These are phyloP conservation scores for Suillus lakei DNA, from an alignment of 768 basidiomycete genomes.

Conservation along the genomic window DNA sequence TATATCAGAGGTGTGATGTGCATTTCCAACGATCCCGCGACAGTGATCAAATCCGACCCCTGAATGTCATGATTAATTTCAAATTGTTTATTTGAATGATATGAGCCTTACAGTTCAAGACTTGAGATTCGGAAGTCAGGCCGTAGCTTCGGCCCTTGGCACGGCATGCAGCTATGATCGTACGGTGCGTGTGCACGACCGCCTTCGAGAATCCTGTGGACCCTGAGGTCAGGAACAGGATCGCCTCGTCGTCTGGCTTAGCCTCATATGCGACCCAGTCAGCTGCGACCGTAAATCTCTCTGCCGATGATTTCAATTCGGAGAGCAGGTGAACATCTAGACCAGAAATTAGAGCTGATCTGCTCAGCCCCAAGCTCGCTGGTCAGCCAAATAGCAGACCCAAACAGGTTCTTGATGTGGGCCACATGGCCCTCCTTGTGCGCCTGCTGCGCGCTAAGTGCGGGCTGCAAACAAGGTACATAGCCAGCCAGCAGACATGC, in stretches of 20 bases:
- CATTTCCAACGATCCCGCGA: slow-evolving; percentile 48
- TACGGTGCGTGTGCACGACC: slow-evolving; percentile 44
- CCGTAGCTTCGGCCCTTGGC: slow-evolving; percentile 41
- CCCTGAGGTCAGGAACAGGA: slow-evolving; percentile 45
- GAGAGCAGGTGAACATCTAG: slow-evolving; percentile 31
- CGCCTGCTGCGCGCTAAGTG: slow-evolving; percentile 36
- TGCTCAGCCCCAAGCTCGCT: slow-evolving; percentile 32
- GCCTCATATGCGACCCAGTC: slow-evolving; percentile 25
- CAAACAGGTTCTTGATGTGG: slow-evolving; percentile 34
- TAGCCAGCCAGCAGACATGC: slow-evolving; percentile 35
- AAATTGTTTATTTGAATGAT: background rate
- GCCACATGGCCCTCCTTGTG: slow-evolving; percentile 34
- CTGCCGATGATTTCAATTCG: slow-evolving; percentile 22
- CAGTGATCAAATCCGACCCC: slow-evolving; percentile 52
- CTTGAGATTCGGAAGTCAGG: slow-evolving; percentile 37
- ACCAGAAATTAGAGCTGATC: slow-evolving; percentile 24
- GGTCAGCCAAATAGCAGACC: slow-evolving; percentile 36
- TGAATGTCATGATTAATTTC: slow-evolving; percentile 8
- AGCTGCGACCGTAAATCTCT: slow-evolving; percentile 1
- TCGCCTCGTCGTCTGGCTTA: slow-evolving; percentile 33
- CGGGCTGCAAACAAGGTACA: slow-evolving; percentile 37
- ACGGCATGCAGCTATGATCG: slow-evolving; percentile 37
- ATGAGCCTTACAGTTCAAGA: slow-evolving; percentile 44
- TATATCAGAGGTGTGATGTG: slow-evolving; percentile 42
- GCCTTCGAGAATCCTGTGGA: slow-evolving; percentile 52